Conservation (phyloP, 2,329 filamentous ascomycete species). For the Fusarium zealandicum region DNA sequence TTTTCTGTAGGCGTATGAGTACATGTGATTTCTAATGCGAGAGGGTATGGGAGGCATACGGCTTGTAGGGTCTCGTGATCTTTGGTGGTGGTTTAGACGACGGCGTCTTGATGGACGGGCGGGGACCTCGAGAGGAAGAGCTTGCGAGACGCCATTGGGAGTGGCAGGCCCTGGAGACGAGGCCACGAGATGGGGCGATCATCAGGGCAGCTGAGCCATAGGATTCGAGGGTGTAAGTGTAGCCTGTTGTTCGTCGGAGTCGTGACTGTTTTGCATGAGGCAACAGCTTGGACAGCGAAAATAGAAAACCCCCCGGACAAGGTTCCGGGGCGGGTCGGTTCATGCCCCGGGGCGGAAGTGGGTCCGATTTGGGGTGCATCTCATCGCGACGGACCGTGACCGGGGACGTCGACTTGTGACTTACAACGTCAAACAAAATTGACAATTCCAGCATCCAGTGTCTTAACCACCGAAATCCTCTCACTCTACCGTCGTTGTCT, state of each 20-base stretch:
- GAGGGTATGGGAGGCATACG: slow-evolving; percentile 34
- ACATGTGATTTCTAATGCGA: not conserved
- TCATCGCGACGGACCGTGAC: slow-evolving; percentile 19
- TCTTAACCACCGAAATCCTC: no score
- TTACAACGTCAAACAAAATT: slow-evolving; percentile 24
- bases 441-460: not conserved
- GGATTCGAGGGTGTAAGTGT: not conserved
- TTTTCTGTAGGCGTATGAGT: slow-evolving; percentile 21
- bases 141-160: slow-evolving; percentile 44
- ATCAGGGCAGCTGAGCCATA: slow-evolving; percentile 38
- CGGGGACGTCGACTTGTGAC: slow-evolving; percentile 14
- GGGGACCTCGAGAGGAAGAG: slow-evolving; percentile 38
- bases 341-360: slow-evolving; percentile 20
- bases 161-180: slow-evolving; percentile 22
- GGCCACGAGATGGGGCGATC: slow-evolving; percentile 43
- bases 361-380: slow-evolving; percentile 16
- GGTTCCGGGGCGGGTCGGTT: slow-evolving; percentile 34
- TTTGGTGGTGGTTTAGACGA: slow-evolving; percentile 34
- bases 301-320: slow-evolving; percentile 11
- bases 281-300: slow-evolving; percentile 7
- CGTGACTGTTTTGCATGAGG: slow-evolving; percentile 18
- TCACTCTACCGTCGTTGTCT: not conserved
- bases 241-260: not conserved
- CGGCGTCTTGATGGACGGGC: slow-evolving; percentile 29
- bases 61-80: slow-evolving; percentile 42